phyloP scores from a whole-genome alignment of 148 eudicot species.

The Tetragonia tetragonoides region DNA sequence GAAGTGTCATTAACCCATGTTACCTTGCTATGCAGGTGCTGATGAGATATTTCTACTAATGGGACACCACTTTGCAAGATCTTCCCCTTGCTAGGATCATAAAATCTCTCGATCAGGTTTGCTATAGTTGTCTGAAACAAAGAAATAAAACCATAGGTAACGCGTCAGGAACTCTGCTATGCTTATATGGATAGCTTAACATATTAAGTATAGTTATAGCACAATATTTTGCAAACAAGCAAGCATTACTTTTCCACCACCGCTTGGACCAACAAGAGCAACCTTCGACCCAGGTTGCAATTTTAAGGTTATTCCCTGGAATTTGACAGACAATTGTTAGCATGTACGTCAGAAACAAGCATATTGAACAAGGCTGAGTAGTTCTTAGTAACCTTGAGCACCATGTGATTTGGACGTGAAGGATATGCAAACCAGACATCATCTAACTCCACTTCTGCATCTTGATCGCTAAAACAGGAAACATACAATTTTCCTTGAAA shows the following conservation, averaged over 20 bases:
- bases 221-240: neutral
- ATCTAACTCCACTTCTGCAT: conserved; percentile 72
- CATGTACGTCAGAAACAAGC: neutral
- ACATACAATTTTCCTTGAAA: neutral
- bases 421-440: conserved; percentile 97
- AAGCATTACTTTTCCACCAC: conserved; percentile 80
- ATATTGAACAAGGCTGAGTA: neutral
- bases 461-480: conserved; percentile 39
- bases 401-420: conserved; percentile 81
- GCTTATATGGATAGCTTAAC: neutral
- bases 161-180: conserved; percentile 6
- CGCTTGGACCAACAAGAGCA: conserved; percentile 96
- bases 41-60: conserved; percentile 66
- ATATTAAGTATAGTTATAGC: neutral
- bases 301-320: conserved; percentile 73
- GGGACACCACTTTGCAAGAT: conserved; percentile 77
- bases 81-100: conserved; percentile 79
- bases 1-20: neutral
- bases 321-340: conserved; percentile 16
- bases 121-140: conserved; percentile 87
- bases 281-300: conserved; percentile 81
- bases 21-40: conserved; percentile 81
- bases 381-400: conserved; percentile 74
- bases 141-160: conserved; percentile 4
- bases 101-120: conserved; percentile 81